Base-by-base conservation (phyloP, 495 filamentous ascomycete species). In the Penicillium pancosmium region DNA sequence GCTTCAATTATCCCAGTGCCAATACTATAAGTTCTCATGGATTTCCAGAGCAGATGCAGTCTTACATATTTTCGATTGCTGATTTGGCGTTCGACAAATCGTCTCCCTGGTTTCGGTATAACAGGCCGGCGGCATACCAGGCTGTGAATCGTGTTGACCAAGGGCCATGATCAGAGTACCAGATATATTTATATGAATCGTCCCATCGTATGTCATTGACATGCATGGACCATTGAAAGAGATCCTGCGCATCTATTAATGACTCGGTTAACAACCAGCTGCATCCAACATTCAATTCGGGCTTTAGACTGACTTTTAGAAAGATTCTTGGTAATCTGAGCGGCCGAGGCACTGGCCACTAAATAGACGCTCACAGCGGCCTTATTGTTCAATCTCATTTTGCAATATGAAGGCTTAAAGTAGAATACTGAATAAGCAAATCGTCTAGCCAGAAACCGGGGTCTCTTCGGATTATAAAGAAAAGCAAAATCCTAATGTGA, bases 81-180 rank as follows among this genome's bases (percentile, higher is more conserved):
- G 56, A 67, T 21, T 69, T 72, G 1, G 69, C 69, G 47, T 72
- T 72, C 19, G 53, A 31, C 16, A 69, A 19, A 61, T 70, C 67
- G 7, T 61, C 18, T 21, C 67, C 69, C 27, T 68, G 44, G 53
- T 72, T 72, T 21, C 69, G 59, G 35, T 66, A 60, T 12, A 72
- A 48, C 5, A 72, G 56, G 16, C 69, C 69, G 1, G 69, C 64
- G 23, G 54, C 60, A 55, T 72, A 72, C 69, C 69, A 72, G 15
- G 67, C 64, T 9, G 69, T 72, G 50, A 72, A 72, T 16, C 69
- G 64, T 31, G 63, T 63, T 55, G 64, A 68, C 69, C 69, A 72
- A 34, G 69, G 67, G 1, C 69, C 69, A 21, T 59, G 68, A 40
- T 70, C 65, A 3, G 65, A 54, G 43, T 70, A 72, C 46, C 57